Conservation (phyloP, 495 filamentous ascomycete species). For the Hypoxylon intermedium region DNA sequence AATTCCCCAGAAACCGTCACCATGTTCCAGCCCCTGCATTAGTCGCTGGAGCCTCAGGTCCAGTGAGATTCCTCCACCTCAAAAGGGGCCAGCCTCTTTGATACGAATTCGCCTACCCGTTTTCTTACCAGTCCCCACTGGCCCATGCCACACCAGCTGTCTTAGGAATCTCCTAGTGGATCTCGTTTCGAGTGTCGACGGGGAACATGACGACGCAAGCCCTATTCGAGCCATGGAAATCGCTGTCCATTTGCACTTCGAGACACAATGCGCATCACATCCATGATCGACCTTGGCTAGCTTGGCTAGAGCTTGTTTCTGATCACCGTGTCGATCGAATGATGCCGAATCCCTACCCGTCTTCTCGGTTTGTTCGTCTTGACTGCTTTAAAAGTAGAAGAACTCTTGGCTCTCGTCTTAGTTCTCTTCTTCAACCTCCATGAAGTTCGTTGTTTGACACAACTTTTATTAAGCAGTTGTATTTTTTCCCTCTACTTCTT, state of each 20-base stretch:
- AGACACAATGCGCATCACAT: slow-evolving; percentile 35
- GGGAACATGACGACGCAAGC: slow-evolving; percentile 34
- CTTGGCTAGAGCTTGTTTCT: slow-evolving; percentile 41
- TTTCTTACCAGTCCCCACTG: slow-evolving; percentile 22
- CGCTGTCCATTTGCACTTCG: slow-evolving; percentile 22
- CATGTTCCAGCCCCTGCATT: slow-evolving; percentile 33
- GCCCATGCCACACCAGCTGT: slow-evolving; percentile 34
- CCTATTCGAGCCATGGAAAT: slow-evolving; percentile 23
- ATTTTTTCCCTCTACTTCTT: slow-evolving; percentile 14
- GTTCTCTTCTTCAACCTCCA: slow-evolving; percentile 28
- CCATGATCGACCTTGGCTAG: slow-evolving; percentile 36
- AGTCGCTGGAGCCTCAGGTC: slow-evolving; percentile 20
- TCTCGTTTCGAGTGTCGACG: slow-evolving; percentile 32
- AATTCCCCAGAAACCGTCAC: slow-evolving; percentile 27
- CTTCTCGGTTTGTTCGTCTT: slow-evolving; percentile 15
- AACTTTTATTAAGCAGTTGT: slow-evolving; percentile 33
- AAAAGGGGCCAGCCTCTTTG: slow-evolving; percentile 12
- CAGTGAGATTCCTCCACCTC: slow-evolving; percentile 17
- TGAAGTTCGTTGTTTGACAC: slow-evolving; percentile 37
- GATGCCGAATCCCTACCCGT: slow-evolving; percentile 26
- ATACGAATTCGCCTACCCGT: not conserved
- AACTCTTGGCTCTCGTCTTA: slow-evolving; percentile 33
- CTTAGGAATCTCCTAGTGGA: slow-evolving; percentile 30
- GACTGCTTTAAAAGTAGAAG: slow-evolving; percentile 33
- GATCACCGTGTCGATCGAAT: slow-evolving; percentile 34